These are phyloP conservation scores for Cyclaneusma minus DNA, from an alignment of 2,329 filamentous ascomycete genomes.

Conservation along the genomic window DNA sequence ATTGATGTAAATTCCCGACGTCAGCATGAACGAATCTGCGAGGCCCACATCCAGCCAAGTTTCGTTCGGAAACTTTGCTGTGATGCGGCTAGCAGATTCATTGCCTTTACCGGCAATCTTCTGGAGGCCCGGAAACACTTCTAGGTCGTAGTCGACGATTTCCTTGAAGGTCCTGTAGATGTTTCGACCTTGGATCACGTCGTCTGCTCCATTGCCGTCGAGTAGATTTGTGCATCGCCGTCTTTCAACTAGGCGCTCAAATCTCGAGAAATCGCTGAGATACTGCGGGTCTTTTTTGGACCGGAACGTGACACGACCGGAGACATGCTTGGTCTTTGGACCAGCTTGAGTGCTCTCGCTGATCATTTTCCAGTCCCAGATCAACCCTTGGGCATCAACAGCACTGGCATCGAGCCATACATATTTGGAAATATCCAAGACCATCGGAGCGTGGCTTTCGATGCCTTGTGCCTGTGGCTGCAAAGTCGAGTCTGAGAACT, in stretches of 20 bases:
- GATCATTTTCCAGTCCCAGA: slow-evolving; percentile 4
- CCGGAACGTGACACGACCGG: slow-evolving; percentile 2
- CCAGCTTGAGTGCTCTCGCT: slow-evolving; percentile 1
- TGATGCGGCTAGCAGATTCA: slow-evolving; percentile 13
- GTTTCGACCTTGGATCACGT: slow-evolving; percentile 12
- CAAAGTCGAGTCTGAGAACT: no score
- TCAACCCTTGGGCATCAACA: not conserved
- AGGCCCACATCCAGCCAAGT: slow-evolving; percentile 6
- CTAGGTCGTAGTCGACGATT: slow-evolving; percentile 5
- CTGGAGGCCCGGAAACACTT: slow-evolving; percentile 4
- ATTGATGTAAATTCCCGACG: slow-evolving; percentile 22
- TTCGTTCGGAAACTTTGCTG: slow-evolving; percentile 5
- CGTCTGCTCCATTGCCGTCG: slow-evolving; percentile 9
- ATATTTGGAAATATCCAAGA: slow-evolving; percentile 3
- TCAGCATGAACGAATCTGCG: slow-evolving; percentile 20
- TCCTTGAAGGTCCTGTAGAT: slow-evolving; percentile 4
- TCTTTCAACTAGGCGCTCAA: slow-evolving; percentile 1
- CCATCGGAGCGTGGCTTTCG: slow-evolving; percentile 4
- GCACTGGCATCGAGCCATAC: slow-evolving; percentile 4
- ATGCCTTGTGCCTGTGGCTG: no score
- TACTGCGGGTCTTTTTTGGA: no score
- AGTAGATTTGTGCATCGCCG: slow-evolving; percentile 8
- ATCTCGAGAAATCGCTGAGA: no score
- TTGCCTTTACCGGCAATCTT: slow-evolving; percentile 10
- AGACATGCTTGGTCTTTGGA: no score